phyloP scores from a whole-genome alignment of 805 yeast species.

The Clavispora santaluciae region DNA sequence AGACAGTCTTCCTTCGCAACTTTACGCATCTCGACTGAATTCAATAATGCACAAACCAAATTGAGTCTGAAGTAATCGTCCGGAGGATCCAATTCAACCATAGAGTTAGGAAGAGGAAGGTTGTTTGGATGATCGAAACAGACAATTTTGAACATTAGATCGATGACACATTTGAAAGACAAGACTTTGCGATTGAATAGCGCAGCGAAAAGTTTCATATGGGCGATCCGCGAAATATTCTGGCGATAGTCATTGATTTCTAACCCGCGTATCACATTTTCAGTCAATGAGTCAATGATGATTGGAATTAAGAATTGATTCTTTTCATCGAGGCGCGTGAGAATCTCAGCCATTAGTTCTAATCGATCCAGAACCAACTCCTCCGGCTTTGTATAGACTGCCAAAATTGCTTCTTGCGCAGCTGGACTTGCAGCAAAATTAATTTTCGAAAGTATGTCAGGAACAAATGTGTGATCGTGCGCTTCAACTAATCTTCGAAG shows the following conservation, averaged over 20 bases:
- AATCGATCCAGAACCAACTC: constrained; percentile 56
- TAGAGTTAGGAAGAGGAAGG: constrained; percentile 48
- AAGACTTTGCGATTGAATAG: constrained; percentile 48
- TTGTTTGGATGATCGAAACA: constrained; percentile 62
- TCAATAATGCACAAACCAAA: constrained; percentile 34
- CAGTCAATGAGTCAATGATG: constrained; percentile 60
- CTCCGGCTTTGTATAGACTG: constrained; percentile 56
- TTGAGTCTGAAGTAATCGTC: constrained; percentile 70
- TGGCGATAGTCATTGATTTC: constrained; percentile 57
- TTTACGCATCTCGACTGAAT: constrained; percentile 11
- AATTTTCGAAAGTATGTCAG: constrained; percentile 34
- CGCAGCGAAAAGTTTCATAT: constrained; percentile 56
- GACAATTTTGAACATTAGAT: constrained; percentile 51
- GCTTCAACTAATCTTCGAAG: constrained; percentile 5
- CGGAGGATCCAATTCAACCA: constrained; percentile 51
- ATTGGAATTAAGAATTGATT: constrained; percentile 38
- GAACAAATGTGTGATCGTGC: constrained; percentile 7
- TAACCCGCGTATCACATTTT: constrained; percentile 58
- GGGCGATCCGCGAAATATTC: constrained; percentile 59
- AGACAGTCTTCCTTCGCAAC: constrained; percentile 6
- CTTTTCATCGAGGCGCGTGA: constrained; percentile 24
- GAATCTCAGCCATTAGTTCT: constrained; percentile 42
- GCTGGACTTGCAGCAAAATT: constrained; percentile 43
- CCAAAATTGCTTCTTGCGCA: constrained; percentile 25
- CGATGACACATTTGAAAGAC: constrained; percentile 41